Base-by-base conservation (phyloP, 257 asterid species). In the Penstemon eatonii region DNA sequence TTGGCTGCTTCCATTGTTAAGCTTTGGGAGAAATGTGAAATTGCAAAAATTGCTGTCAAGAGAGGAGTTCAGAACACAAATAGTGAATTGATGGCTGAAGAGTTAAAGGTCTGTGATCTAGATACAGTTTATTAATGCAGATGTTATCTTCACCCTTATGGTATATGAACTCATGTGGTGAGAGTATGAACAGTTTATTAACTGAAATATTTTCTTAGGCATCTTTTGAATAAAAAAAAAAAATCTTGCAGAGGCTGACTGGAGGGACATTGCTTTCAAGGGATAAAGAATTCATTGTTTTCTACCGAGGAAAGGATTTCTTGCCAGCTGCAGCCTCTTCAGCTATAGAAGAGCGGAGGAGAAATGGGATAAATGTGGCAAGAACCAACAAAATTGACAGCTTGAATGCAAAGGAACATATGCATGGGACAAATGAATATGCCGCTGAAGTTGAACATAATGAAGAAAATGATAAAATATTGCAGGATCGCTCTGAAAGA, bases 21-120 rank as follows among this genome's bases (percentile, higher is more conserved):
- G 80, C 92, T 94, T 46, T 91, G 99, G 99, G 99, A 94, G 88
- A 94, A 94, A 80, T 87, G 95, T 82, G 99, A 94, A 86, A 94
- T 94, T 65, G 96, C 95, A 12, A 94, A 94, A 86, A 79, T 94
- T 72, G 97, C 96, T 43, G 53, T 94, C 67, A 94, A 94, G 81
- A 82, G 97, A 80, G 99, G 97, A 83, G 96, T 71, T 63, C 97
- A 94, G 81, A 94, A 94, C 82, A 91, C 96, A 54, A 91, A 84
- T 73, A 89, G 93, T 72, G 85, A 80, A 72, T 42, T 94, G 82
- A 94, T 94, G 91, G 97, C 96, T n/a, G 96, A 94, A 77, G 97
- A 94, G 85, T 85, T 94, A 65, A 89, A 94, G 97, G 97, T 94
- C 70, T 71, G 86, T 81, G 58, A 64, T 18, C 4, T 10, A 8